Conservation (phyloP, 345 rosid species). For the Pistacia integerrima region DNA sequence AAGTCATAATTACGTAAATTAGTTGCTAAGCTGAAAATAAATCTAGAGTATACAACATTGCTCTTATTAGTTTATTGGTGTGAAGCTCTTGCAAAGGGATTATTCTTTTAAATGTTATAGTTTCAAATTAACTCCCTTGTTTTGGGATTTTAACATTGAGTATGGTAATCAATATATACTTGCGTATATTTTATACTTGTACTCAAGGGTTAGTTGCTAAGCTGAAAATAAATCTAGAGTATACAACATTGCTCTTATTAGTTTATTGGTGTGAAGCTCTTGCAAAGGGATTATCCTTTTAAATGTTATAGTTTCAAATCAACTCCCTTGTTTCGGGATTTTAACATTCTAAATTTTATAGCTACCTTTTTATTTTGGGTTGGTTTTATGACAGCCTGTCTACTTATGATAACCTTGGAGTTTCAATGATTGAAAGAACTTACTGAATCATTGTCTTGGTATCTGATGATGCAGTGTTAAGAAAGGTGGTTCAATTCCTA, state of each 20-base stretch:
- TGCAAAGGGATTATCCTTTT: too few relatives aligned
- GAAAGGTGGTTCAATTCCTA: too few relatives aligned
- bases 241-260: background rate
- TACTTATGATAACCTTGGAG: background rate
- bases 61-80: too few relatives aligned
- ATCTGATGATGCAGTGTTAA: slow-evolving; percentile 38
- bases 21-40: slow-evolving; percentile 2
- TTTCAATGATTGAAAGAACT: background rate
- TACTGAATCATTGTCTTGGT: background rate
- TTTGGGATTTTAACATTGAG: too few relatives aligned
- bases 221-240: too few relatives aligned
- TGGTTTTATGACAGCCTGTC: background rate
- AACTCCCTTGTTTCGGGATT: background rate
- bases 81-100: too few relatives aligned
- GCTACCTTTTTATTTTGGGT: background rate
- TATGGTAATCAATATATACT: slow-evolving; percentile 22
- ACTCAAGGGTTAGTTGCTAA: slow-evolving; percentile 49
- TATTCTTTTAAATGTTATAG: too few relatives aligned
- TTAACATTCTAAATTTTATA: background rate
- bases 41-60: background rate
- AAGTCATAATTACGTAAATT: slow-evolving; percentile 90
- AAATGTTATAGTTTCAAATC: too few relatives aligned
- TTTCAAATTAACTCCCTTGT: background rate
- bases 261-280: too few relatives aligned
- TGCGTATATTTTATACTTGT: slow-evolving; percentile 29